Evolutionary conservation across 371 early-diverging fungal species (phyloP).

Genomic region (Haplosporangium sp.): DNA sequence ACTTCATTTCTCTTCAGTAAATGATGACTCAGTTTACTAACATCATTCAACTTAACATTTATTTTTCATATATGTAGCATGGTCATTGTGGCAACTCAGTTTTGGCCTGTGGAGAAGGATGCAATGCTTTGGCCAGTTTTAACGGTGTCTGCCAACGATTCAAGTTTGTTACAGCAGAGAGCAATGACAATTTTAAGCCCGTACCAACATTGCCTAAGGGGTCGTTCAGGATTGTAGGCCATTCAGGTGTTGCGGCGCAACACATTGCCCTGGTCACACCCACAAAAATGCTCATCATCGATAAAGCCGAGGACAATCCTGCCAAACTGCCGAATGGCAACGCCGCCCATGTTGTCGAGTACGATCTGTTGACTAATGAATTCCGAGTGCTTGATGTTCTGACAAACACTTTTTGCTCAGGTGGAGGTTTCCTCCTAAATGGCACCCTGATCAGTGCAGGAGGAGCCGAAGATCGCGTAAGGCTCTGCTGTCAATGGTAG

Average conservation of each 20-base stretch:
- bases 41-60: background rate
- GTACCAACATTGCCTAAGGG: conserved; percentile 37
- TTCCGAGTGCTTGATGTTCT: conserved; percentile 60
- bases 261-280: conserved; percentile 51
- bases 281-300: conserved; percentile 51
- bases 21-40: too few species aligned
- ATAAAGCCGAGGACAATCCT: conserved; percentile 52
- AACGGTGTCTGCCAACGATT: conserved; percentile 32
- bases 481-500: background rate
- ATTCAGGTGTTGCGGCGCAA: conserved; percentile 48
- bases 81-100: conserved; percentile 51
- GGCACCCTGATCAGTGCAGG: conserved; percentile 71
- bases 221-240: conserved; percentile 40
- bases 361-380: conserved; percentile 60
- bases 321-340: conserved; percentile 38
- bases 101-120: conserved; percentile 36
- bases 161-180: conserved; percentile 1
- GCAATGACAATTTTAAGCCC: conserved; percentile 21
- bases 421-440: conserved; percentile 67
- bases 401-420: conserved; percentile 75
- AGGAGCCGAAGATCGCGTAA: conserved; percentile 60
- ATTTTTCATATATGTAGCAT: conserved; percentile 15
- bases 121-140: conserved; percentile 33
- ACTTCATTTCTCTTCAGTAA: background rate
- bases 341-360: conserved; percentile 54